Evolutionary conservation across 768 basidiomycete species (phyloP), one percentile per base, ranked within the genome.

Genomic region (Grammothele lineata): DNA sequence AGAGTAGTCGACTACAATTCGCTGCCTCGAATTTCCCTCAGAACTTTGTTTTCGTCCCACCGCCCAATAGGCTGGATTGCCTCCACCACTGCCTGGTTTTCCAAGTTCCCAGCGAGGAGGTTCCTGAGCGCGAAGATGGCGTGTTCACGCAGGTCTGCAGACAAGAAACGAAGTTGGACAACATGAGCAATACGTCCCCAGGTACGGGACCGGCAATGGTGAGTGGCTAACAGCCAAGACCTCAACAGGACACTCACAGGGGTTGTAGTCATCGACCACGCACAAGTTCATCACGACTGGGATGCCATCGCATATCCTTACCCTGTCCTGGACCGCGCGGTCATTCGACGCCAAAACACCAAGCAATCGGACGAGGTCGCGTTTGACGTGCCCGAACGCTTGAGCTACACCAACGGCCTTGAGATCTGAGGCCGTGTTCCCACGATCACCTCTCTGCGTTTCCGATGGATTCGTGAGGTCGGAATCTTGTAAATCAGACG

Each of bases 181-280:
- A n/a, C n/a, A n/a, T n/a, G n/a, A n/a, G n/a, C n/a, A n/a, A n/a
- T n/a, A n/a, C n/a, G n/a, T n/a, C 24, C 8, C 7, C 9, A 26
- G 32, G 10, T n/a, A n/a, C n/a, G n/a, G n/a, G n/a, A n/a, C n/a
- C n/a, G n/a, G n/a, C n/a, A 27, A 12, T n/a, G 21, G 33, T 5
- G n/a, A 23, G 30, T 22, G 2, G 19, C 12, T 7, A 32, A 14
- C 14, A 32, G 25, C 6, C 39, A 34, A 10, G 18, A 21, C 24
- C 35, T 32, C n/a, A n/a, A n/a, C n/a, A n/a, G n/a, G n/a, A 21
- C 27, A 80, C 92, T 67, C 63, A 95, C 93, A 93, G 32, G 93
- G 93, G 66, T 94, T 96, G 47, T 85, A 70, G 57, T 93, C 92
- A 62, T 97, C 93, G 22, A 92, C 71, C 15, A 90, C 88, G 64